Base-by-base conservation (phyloP, 441 rosid genomes). In the Gossypium davidsonii region DNA sequence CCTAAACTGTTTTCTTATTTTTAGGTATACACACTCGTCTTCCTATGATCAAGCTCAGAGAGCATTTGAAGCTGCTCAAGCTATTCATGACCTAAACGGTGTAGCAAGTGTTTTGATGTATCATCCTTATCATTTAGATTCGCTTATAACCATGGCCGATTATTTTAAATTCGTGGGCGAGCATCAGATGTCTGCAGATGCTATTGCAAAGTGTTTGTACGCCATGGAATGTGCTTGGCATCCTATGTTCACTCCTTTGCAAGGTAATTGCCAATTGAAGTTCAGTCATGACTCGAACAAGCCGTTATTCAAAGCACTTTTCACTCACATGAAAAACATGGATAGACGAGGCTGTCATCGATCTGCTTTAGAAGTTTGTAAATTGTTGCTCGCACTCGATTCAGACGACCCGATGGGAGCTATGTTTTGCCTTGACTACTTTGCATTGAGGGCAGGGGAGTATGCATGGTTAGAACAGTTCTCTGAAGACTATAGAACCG, bases 181-280 rank as follows among this genome's bases (percentile, higher is more conserved):
- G 67, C 93, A 89, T 78, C 93, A 91, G 78, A 86, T 87, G 91
- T 80, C 98, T 44, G 91, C 96, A 25, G 97, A 93, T 83, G 86
- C 93, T 48, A 79, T 87, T 67, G 91, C 86, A 1, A 93, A 90
- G 84, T 84, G 96, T 81, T 81, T 93, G 76, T 91, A 90, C 72
- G 97, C 90, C 53, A 69, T 89, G 83, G 94, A 93, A 84, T 92
- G 98, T 64, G 96, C 94, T 1, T 93, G 98, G 97, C 91, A 85
- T 79, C 89, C 96, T 18, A 84, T 82, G 91, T 93, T 91, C 79
- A 84, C 90, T 63, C 91, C 93, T 1, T 84, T 90, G 73, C 91
- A 77, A 74, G 94, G 90, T 51, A 91, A 89, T 75, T 87, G 91
- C 79, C 93, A 87, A 73, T 81, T 93, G 84, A 90, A 90, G 82